Evolutionary conservation across 768 basidiomycete species (phyloP).

Genomic region (Harrya chromipes): DNA sequence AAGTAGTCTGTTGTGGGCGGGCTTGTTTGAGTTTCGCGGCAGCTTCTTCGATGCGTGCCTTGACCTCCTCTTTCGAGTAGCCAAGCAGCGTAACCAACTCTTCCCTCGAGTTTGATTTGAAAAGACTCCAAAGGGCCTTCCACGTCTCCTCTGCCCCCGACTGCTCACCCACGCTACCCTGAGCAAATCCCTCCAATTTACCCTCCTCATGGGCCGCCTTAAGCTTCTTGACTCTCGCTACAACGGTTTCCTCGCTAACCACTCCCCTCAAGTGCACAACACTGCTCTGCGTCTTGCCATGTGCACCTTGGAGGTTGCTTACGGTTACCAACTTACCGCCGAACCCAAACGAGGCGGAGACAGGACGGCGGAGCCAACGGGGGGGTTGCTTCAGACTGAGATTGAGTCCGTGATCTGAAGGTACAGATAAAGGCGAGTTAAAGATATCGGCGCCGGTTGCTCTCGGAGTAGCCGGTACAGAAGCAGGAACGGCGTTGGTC

Average conservation of each 20-base stretch:
- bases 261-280: conserved; percentile 77
- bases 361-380: conserved; percentile 90
- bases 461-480: conserved; percentile 44
- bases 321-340: conserved; percentile 84
- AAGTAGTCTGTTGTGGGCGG: conserved; percentile 19
- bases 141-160: conserved; percentile 56
- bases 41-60: conserved; percentile 74
- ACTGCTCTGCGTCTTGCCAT: conserved; percentile 80
- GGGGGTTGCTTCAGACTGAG: conserved; percentile 93
- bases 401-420: conserved; percentile 48
- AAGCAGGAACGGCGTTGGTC: conserved; percentile 51
- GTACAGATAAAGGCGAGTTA: conserved; percentile 47
- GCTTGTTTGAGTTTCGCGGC: conserved; percentile 66
- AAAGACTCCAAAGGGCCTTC: conserved; percentile 87
- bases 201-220: conserved; percentile 58
- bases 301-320: conserved; percentile 66
- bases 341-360: conserved; percentile 83
- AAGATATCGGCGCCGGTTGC: conserved; percentile 75
- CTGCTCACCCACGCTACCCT: conserved; percentile 40
- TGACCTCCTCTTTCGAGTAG: conserved; percentile 87
- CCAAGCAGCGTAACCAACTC: conserved; percentile 89
- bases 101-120: conserved; percentile 84
- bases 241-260: conserved; percentile 69
- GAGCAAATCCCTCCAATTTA: conserved; percentile 64
- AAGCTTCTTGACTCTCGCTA: conserved; percentile 70